Percentiles rank a stretch among this genome's conserved stretches.
Evolutionary conservation across 2,329 filamentous ascomycete genomes (phyloP).

Genomic region (Cladosporium sp.): DNA sequence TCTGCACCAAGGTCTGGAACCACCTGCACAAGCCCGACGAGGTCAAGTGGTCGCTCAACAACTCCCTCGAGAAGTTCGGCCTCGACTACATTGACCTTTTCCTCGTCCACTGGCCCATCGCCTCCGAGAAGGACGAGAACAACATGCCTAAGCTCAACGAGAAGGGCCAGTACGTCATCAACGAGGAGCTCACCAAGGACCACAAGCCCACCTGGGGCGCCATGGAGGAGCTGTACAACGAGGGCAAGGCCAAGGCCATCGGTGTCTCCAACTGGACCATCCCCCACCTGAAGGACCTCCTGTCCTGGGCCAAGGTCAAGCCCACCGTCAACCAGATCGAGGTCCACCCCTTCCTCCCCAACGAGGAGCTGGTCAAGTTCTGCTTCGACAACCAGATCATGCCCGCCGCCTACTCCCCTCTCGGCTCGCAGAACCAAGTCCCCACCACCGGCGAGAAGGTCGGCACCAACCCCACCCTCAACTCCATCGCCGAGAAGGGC

Average conservation of each 20-base stretch:
- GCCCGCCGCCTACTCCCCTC: slow-evolving; percentile 50
- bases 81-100: slow-evolving; percentile 34
- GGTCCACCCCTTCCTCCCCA: slow-evolving; percentile 57
- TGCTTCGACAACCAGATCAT: slow-evolving; percentile 54
- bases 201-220: slow-evolving; percentile 58
- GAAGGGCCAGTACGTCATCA: slow-evolving; percentile 58
- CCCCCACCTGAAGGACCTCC: slow-evolving; percentile 39
- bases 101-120: slow-evolving; percentile 43
- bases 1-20: slow-evolving; percentile 51
- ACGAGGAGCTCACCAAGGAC: slow-evolving; percentile 61
- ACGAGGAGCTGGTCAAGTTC: slow-evolving; percentile 55
- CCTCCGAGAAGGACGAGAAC: slow-evolving; percentile 47
- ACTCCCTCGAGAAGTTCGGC: slow-evolving; percentile 30
- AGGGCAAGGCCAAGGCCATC: slow-evolving; percentile 51
- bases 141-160: slow-evolving; percentile 45
- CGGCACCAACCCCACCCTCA: slow-evolving; percentile 54
- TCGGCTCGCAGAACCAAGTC: slow-evolving; percentile 66
- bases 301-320: slow-evolving; percentile 39
- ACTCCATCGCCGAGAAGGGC: slow-evolving; percentile 53
- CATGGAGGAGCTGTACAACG: slow-evolving; percentile 55
- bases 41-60: slow-evolving; percentile 32
- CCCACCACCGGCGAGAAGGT: slow-evolving; percentile 64
- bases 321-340: slow-evolving; percentile 46
- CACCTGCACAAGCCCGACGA: slow-evolving; percentile 42
- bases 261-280: slow-evolving; percentile 51